Conservation (phyloP, 306 rosid genomes). For the Abrus precatorius region DNA sequence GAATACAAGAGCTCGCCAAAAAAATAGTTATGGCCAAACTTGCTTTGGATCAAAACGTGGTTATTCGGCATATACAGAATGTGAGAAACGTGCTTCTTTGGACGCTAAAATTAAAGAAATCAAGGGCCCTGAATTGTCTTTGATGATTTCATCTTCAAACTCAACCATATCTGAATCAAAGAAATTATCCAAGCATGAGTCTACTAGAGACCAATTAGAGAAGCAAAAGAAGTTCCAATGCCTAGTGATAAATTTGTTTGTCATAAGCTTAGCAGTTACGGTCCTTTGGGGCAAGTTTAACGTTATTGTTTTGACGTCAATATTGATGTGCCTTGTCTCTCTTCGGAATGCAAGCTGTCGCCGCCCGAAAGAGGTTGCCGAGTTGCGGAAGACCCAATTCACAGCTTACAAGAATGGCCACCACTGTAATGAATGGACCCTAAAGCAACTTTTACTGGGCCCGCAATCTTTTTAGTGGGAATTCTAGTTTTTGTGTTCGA, state of each 20-base stretch:
- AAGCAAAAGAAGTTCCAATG: slow-evolving; percentile 43
- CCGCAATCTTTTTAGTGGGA: slow-evolving; percentile 44
- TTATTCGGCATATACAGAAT: slow-evolving; percentile 30
- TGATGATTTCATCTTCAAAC: slow-evolving; percentile 42
- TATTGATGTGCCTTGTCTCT: slow-evolving; percentile 56
- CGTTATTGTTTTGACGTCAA: slow-evolving; percentile 59
- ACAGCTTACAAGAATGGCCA: slow-evolving; percentile 39
- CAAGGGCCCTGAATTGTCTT: background rate
- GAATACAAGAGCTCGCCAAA: slow-evolving; percentile 53
- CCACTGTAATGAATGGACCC: slow-evolving; percentile 46
- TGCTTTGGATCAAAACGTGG: slow-evolving; percentile 55
- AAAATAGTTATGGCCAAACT: slow-evolving; percentile 42
- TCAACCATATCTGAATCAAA: slow-evolving; percentile 38
- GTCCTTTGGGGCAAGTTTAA: slow-evolving; percentile 62
- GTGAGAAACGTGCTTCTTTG: slow-evolving; percentile 5
- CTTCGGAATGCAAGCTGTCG: slow-evolving; percentile 25
- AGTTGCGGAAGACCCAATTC: slow-evolving; percentile 47
- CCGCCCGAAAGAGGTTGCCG: slow-evolving; percentile 28
- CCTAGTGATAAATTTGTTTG: slow-evolving; percentile 53
- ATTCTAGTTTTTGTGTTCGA: slow-evolving; percentile 39
- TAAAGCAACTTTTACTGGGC: slow-evolving; percentile 34
- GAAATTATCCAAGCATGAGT: slow-evolving; percentile 5
- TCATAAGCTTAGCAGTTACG: slow-evolving; percentile 61
- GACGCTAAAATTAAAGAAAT: background rate
- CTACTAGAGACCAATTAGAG: slow-evolving; percentile 11